Evolutionary conservation across 192 early-diverging fungal species (phyloP), one percentile per base, ranked within the genome.

Genomic region (Coemansia sp.): DNA sequence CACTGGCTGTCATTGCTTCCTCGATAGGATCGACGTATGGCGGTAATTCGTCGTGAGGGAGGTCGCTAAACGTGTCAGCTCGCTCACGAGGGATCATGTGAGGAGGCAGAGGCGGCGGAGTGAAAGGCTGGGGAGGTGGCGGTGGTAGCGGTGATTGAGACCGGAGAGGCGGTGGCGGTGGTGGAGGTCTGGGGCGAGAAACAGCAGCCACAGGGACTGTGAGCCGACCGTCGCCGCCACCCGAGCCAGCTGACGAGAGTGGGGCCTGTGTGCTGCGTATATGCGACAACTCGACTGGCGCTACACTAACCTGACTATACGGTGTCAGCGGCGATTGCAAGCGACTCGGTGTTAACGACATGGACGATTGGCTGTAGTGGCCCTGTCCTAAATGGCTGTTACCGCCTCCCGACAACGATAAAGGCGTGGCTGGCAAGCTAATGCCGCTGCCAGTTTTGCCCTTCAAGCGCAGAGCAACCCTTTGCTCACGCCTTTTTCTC

Each of bases 11-110:
- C 66, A 76, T 69, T 21, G 79, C 79, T 42, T 81, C 79, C 18
- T 74, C 70, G 16, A 81, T 75, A 2, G 79, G 79, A 50, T 81
- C 79, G 33, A 81, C 28, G 53, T 81, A 81, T 8, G 79, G 79
- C 26, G 79, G 79, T 53, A 76, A 45, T 18, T 75, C 73, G 55
- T 82, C 79, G 8, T 58, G 57, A 4, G 79, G 60, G 18, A 73
- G 53, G 42, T 82, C 73, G 67, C 73, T 67, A 39, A 73, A 76
- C n/a, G 72, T 73, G 23, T 60, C 59, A 14, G 72, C 66, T 33
- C 72, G 67, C 21, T 65, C 59, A 33, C 77, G 68, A 31, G 28
- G 67, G 21, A 42, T 42, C 14, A 59, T 35, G 28, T 57, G 40
- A 4, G 63, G 71, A 2, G 67, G 56, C 26, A 40, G 36, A 9